Conservation (phyloP, 208 protist genomes). For the Angomonas desouzai region DNA sequence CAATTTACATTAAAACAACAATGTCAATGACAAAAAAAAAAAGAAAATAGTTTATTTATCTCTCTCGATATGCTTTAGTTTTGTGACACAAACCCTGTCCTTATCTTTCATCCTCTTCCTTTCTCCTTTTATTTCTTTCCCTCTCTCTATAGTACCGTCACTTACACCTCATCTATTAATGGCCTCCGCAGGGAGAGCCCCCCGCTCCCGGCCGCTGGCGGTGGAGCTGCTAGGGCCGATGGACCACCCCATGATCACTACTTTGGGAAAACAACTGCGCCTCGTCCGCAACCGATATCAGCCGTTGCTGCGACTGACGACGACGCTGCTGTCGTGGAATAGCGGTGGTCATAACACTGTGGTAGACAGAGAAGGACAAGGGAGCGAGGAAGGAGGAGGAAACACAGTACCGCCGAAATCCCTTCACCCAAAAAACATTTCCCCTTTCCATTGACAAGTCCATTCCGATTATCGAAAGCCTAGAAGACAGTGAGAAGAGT, state of each 20-base stretch:
- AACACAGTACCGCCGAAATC: not conserved
- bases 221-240: conserved; percentile 58
- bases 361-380: not conserved
- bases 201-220: conserved; percentile 17
- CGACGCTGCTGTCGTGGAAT: conserved; percentile 34
- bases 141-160: not conserved
- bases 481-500: conserved; percentile 1
- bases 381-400: not conserved
- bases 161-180: conserved; percentile 7
- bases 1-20: no score
- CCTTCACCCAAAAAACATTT: conserved; percentile 18
- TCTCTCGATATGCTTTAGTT: no score
- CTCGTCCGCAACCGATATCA: conserved; percentile 61
- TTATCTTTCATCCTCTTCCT: conserved; percentile 1
- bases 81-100: no score
- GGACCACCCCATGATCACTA: conserved; percentile 29
- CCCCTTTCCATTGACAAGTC: conserved; percentile 27
- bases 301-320: conserved; percentile 51
- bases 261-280: conserved; percentile 36
- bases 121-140: not conserved
- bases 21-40: no score
- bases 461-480: conserved; percentile 22
- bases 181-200: conserved; percentile 4
- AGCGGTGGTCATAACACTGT: conserved; percentile 27
- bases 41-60: no score